Conservation (phyloP, 2,329 filamentous ascomycete genomes). For the Penicillium fuscoglaucum region DNA sequence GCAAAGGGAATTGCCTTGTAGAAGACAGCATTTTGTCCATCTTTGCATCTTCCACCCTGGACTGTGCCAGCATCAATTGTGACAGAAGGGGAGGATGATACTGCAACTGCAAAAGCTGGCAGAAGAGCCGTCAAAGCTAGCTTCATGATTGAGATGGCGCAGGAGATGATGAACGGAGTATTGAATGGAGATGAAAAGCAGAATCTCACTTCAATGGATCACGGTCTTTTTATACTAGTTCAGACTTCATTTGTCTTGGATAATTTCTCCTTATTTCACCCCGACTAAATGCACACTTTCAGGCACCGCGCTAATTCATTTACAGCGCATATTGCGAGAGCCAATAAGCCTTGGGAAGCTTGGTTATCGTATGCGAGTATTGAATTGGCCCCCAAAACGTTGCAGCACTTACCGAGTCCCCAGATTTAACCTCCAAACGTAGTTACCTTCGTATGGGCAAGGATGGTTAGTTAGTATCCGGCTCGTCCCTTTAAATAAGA, state of each 20-base stretch:
- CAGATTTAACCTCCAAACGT: too few relatives aligned
- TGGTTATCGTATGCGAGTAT: too few relatives aligned
- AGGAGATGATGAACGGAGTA: neutral
- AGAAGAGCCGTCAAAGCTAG: constrained; percentile 10
- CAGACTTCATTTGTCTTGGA: neutral
- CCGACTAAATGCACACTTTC: too few relatives aligned
- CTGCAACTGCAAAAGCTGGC: constrained; percentile 10
- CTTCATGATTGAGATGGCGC: constrained; percentile 3
- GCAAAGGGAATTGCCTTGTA: constrained; percentile 24
- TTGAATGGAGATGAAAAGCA: neutral
- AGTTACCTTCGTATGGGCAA: too few relatives aligned
- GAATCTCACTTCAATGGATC: neutral
- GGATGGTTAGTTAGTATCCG: too few relatives aligned
- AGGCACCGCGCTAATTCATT: too few relatives aligned
- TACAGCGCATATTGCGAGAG: too few relatives aligned
- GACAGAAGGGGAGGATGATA: constrained; percentile 15
- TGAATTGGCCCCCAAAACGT: too few relatives aligned
- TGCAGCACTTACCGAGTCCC: too few relatives aligned
- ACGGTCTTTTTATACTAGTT: neutral
- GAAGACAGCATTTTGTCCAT: constrained; percentile 16
- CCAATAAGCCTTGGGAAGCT: too few relatives aligned
- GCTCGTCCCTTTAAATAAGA: too few relatives aligned
- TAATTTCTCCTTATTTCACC: too few relatives aligned
- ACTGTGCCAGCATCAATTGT: constrained; percentile 23
- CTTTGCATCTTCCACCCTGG: constrained; percentile 19